These are phyloP conservation scores for Fraxinus platypoda DNA, from an alignment of 305 asterid species.

Conservation along the genomic window DNA sequence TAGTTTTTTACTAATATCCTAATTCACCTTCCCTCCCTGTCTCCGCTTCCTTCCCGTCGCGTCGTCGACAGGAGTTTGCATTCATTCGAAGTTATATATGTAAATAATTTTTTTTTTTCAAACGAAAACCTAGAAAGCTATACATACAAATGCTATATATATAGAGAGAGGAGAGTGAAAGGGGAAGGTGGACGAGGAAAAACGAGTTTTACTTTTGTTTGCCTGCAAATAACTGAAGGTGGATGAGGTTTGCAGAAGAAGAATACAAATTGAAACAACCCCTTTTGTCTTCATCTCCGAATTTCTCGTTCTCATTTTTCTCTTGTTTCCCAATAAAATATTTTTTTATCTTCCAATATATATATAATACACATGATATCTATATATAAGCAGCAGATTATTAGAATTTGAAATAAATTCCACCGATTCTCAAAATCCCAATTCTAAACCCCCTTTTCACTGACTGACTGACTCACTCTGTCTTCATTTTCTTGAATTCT, in stretches of 20 bases:
- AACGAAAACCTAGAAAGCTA: conserved; percentile 12
- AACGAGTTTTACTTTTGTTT: conserved; percentile 4
- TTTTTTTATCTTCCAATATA: not conserved
- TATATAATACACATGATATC: not conserved
- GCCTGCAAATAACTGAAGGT: conserved; percentile 40
- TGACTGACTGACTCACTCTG: not conserved
- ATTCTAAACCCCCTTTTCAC: conserved; percentile 27
- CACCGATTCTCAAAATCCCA: conserved; percentile 25
- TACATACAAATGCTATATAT: conserved; percentile 5
- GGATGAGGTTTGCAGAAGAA: conserved; percentile 29
- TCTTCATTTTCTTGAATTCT: conserved; percentile 19
- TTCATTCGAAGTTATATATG: not conserved
- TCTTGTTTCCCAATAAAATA: not conserved
- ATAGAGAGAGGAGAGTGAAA: conserved; percentile 12
- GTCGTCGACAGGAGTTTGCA: conserved; percentile 19
- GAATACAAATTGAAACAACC: conserved; percentile 21
- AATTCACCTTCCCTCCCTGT: not conserved
- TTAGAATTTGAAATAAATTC: not conserved
- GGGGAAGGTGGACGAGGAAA: conserved; percentile 7
- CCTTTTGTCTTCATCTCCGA: conserved; percentile 28
- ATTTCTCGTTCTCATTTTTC: conserved; percentile 24
- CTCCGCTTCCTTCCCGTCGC: conserved; percentile 35
- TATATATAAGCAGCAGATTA: not conserved
- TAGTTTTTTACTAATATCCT: not conserved
- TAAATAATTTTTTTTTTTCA: not conserved